A percentile compares a stretch with the other conserved stretches of the same genome.
Conservation (phyloP, 768 basidiomycete species). For the Pleurotus citrinopileatus region DNA sequence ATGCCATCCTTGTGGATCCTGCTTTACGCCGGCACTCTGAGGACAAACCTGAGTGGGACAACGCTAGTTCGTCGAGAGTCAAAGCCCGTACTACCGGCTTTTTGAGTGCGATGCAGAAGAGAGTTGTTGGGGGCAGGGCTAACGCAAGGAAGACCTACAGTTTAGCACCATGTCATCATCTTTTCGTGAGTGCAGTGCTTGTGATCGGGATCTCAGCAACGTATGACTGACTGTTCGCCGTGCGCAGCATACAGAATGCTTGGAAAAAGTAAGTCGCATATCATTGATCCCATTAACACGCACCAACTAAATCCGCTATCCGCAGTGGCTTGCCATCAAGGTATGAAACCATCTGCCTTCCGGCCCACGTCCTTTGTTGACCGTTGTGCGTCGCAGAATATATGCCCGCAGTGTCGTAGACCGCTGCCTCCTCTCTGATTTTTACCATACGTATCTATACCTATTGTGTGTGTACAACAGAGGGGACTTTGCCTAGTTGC, state of each 20-base stretch:
- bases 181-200: constrained; percentile 61
- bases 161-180: constrained; percentile 84
- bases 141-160: constrained; percentile 69
- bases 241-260: constrained; percentile 77
- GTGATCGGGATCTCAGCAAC: not conserved
- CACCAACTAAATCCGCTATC: constrained; percentile 6
- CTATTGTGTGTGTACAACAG: not conserved
- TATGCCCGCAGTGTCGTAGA: constrained; percentile 89
- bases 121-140: constrained; percentile 33
- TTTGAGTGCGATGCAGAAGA: constrained; percentile 40
- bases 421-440: constrained; percentile 74
- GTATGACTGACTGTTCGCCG: constrained; percentile 3
- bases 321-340: constrained; percentile 75
- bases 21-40: constrained; percentile 29
- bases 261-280: constrained; percentile 58
- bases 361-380: constrained; percentile 5
- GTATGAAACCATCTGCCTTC: constrained; percentile 25
- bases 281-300: constrained; percentile 13
- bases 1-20: constrained; percentile 63
- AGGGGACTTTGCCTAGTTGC: not conserved
- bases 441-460: not conserved
- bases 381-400: constrained; percentile 51
- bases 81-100: constrained; percentile 33
- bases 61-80: constrained; percentile 3
- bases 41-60: constrained; percentile 26